Conservation (phyloP, 768 basidiomycete species). For the Amanita thiersii region DNA sequence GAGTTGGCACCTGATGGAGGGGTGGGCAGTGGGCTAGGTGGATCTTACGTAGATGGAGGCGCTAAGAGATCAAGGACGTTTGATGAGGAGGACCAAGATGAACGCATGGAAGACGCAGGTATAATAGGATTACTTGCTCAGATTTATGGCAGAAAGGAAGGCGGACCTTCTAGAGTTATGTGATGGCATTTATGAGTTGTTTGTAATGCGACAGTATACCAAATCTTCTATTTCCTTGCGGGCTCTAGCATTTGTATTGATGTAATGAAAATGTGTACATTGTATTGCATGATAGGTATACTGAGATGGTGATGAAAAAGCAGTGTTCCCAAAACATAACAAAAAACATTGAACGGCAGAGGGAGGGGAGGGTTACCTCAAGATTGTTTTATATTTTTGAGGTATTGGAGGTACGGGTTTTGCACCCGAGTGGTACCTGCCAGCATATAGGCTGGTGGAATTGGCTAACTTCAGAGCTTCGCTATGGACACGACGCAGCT, state of each 20-base stretch:
- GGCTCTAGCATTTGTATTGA: no score
- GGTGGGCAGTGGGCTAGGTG: slow-evolving; percentile 56
- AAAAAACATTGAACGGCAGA: no score
- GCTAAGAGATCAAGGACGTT: slow-evolving; percentile 34
- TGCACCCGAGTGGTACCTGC: background rate
- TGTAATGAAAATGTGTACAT: no score
- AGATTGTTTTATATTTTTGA: background rate
- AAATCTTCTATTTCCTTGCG: no score
- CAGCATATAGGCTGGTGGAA: slow-evolving; percentile 14
- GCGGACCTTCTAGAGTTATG: slow-evolving; percentile 36
- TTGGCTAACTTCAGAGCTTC: slow-evolving; percentile 26
- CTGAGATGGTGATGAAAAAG: no score
- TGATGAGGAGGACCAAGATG: slow-evolving; percentile 54
- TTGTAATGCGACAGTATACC: no score
- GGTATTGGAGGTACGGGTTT: background rate
- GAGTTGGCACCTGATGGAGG: slow-evolving; percentile 45
- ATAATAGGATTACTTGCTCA: slow-evolving; percentile 81
- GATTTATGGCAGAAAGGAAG: slow-evolving; percentile 66
- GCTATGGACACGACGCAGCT: slow-evolving; percentile 53
- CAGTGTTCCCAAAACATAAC: no score
- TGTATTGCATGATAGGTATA: no score
- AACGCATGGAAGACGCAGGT: slow-evolving; percentile 68
- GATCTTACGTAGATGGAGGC: slow-evolving; percentile 75
- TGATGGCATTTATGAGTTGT: no score
- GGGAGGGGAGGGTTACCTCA: background rate